These are phyloP conservation scores for Amanita jacksonii DNA, from an alignment of 768 basidiomycete species.

Conservation along the genomic window DNA sequence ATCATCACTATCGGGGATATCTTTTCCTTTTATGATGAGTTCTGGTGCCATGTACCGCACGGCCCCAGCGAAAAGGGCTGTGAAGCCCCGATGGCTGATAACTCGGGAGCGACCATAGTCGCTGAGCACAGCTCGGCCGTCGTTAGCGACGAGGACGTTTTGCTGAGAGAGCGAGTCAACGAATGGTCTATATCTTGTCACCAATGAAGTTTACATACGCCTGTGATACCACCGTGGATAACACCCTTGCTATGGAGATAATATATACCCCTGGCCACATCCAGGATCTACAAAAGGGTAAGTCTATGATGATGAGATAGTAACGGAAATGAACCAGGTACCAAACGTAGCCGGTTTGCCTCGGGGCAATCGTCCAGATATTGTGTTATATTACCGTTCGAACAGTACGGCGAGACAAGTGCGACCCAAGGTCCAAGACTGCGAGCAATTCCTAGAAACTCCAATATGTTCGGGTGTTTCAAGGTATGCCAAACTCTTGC, in stretches of 20 bases:
- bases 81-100: constrained; percentile 29
- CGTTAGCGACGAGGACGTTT: constrained; percentile 46
- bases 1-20: constrained; percentile 11
- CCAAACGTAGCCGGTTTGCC: constrained; percentile 2
- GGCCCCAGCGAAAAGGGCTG: constrained; percentile 36
- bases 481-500: constrained; percentile 49
- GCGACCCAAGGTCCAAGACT: constrained; percentile 36
- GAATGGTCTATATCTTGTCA: not conserved
- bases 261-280: constrained; percentile 43
- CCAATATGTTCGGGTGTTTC: constrained; percentile 45
- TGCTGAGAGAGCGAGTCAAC: constrained; percentile 25
- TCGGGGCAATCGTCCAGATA: constrained; percentile 28
- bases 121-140: constrained; percentile 44
- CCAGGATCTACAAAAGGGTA: constrained; percentile 2
- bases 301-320: constrained; percentile 13
- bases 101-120: constrained; percentile 57
- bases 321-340: constrained; percentile 25
- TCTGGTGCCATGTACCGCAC: constrained; percentile 54
- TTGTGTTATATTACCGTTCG: constrained; percentile 43
- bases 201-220: constrained; percentile 25
- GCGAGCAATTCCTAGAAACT: constrained; percentile 46
- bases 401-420: constrained; percentile 60
- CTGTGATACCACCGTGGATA: constrained; percentile 55
- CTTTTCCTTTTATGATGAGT: constrained; percentile 37
- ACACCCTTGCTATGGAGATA: constrained; percentile 50